Evolutionary conservation across 202 grass and related monocot genomes (phyloP).

Genomic region (Elaeis oleifera): DNA sequence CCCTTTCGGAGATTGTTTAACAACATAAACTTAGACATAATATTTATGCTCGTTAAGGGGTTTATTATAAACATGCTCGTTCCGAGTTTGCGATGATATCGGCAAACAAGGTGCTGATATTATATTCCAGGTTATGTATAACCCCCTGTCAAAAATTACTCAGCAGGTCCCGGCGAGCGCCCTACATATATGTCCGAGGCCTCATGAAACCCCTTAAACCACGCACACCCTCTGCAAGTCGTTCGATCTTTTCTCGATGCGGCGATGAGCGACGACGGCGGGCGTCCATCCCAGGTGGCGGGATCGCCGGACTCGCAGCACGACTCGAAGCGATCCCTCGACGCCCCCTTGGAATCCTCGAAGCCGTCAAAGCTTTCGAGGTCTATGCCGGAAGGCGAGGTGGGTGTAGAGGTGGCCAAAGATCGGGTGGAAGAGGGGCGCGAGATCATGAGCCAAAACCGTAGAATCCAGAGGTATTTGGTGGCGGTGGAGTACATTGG

Average conservation of each 20-base stretch:
- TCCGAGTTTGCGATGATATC: too few species aligned
- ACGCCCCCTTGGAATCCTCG: slow-evolving; percentile 10
- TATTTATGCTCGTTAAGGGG: too few species aligned
- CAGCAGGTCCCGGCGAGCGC: too few species aligned
- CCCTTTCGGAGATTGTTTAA: too few species aligned
- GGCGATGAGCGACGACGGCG: not conserved
- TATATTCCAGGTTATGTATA: too few species aligned
- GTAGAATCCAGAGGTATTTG: slow-evolving; percentile 67
- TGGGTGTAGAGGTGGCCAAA: slow-evolving; percentile 9
- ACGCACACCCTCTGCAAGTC: not conserved
- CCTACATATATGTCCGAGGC: too few species aligned
- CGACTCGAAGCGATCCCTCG: slow-evolving; percentile 31
- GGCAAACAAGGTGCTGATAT: too few species aligned
- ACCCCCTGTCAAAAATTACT: too few species aligned
- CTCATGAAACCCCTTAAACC: not conserved
- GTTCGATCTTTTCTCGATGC: not conserved
- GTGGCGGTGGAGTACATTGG: slow-evolving; percentile 79
- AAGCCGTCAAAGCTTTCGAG: slow-evolving; percentile 35
- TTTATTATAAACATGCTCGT: too few species aligned
- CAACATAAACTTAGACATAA: too few species aligned
- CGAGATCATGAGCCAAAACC: slow-evolving; percentile 31
- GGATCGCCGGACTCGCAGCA: not conserved
- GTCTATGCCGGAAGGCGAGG: slow-evolving; percentile 10
- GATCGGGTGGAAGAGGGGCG: slow-evolving; percentile 21
- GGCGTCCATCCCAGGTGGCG: not conserved